phyloP scores from a whole-genome alignment of 441 rosid genomes.

The Eruca vesicaria region DNA sequence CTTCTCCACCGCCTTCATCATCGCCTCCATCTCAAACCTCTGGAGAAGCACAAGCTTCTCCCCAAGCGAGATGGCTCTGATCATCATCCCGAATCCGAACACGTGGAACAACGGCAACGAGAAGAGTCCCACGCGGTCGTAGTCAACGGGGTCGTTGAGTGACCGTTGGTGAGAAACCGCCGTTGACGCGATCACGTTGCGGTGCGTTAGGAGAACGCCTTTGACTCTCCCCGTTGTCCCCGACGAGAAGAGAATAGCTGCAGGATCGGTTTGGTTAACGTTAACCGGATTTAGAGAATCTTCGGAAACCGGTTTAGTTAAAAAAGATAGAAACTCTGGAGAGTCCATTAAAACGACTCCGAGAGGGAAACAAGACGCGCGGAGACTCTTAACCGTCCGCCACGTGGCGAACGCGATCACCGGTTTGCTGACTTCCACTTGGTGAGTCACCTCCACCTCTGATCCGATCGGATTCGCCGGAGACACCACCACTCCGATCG shows the following conservation, averaged over 20 bases:
- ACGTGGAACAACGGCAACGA: constrained; percentile 78
- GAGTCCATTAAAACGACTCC: constrained; percentile 70
- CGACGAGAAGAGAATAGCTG: constrained; percentile 78
- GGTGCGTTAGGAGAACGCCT: constrained; percentile 69
- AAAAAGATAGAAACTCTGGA: constrained; percentile 60
- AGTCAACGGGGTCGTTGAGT: constrained; percentile 32
- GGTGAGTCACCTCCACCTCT: constrained; percentile 57
- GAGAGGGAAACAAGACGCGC: constrained; percentile 41
- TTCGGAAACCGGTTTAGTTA: constrained; percentile 25
- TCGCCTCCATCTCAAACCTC: constrained; percentile 65
- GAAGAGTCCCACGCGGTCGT: constrained; percentile 50
- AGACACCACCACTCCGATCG: constrained; percentile 62
- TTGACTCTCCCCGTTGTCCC: constrained; percentile 85
- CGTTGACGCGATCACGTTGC: constrained; percentile 61
- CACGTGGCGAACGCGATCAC: constrained; percentile 76
- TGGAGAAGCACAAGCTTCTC: constrained; percentile 62
- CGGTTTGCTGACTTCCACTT: constrained; percentile 56
- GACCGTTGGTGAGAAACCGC: constrained; percentile 37
- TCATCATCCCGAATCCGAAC: constrained; percentile 66
- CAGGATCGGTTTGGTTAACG: constrained; percentile 62
- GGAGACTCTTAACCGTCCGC: constrained; percentile 48
- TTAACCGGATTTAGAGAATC: neutral
- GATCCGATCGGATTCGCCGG: constrained; percentile 83
- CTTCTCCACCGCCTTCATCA: constrained; percentile 63
- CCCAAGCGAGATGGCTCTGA: constrained; percentile 52